phyloP scores from a whole-genome alignment of 2,329 filamentous ascomycete species.

The Sarocladiaceae sp. region DNA sequence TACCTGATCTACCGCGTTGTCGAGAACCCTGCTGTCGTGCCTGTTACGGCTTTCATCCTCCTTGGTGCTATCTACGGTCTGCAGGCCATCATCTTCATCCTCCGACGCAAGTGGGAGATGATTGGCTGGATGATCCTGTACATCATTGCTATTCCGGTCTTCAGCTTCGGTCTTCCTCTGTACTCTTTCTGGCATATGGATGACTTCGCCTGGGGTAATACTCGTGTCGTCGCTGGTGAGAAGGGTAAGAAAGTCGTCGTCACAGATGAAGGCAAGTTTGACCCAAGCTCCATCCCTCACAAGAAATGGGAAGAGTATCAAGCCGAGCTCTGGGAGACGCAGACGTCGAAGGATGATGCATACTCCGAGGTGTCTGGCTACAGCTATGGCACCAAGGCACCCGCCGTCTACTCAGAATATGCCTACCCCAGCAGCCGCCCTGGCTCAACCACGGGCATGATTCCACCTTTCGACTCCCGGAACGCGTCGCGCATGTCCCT shows the following conservation, averaged over 20 bases:
- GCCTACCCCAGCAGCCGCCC: conserved; percentile 54
- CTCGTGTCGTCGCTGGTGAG: conserved; percentile 92
- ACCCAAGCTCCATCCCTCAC: conserved; percentile 83
- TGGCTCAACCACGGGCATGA: conserved; percentile 46
- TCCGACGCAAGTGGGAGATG: conserved; percentile 98
- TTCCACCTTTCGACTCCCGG: conserved; percentile 35
- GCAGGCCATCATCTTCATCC: conserved; percentile 93
- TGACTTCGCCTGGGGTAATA: conserved; percentile 99
- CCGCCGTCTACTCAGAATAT: conserved; percentile 62
- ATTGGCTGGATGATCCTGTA: conserved; percentile 99
- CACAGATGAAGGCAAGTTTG: conserved; percentile 96
- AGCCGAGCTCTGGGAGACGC: conserved; percentile 92
- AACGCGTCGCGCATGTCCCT: conserved; percentile 69
- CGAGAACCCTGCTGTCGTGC: conserved; percentile 57
- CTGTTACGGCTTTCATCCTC: conserved; percentile 81
- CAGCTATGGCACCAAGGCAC: conserved; percentile 85
- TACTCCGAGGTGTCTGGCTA: conserved; percentile 87
- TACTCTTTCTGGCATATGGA: conserved; percentile 99
- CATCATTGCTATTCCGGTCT: conserved; percentile 82
- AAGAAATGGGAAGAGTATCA: conserved; percentile 99
- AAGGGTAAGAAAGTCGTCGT: conserved; percentile 88
- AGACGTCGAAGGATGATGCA: conserved; percentile 74
- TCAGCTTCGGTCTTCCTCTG: conserved; percentile 81
- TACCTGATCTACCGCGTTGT: conserved; percentile 78
- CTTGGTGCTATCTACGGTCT: conserved; percentile 95